These are phyloP conservation scores for Aureobasidium leucospermi DNA, from an alignment of 2,329 filamentous ascomycete species.

Conservation along the genomic window DNA sequence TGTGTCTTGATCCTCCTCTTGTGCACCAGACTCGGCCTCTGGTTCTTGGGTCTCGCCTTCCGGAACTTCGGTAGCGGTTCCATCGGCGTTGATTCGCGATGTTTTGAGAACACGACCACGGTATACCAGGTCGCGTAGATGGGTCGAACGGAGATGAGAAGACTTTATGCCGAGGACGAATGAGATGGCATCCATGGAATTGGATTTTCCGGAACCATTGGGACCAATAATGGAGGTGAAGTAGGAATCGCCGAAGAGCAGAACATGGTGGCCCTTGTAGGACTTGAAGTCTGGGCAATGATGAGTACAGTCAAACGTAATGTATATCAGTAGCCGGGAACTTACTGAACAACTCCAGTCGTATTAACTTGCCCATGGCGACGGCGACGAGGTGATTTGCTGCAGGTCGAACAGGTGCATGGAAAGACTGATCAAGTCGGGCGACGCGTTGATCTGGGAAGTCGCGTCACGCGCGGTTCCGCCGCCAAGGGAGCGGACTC, in stretches of 20 bases:
- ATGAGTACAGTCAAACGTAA: constrained; percentile 17
- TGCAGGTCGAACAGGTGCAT: neutral
- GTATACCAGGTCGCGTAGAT: constrained; percentile 91
- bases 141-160: constrained; percentile 88
- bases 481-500: neutral
- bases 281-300: constrained; percentile 81
- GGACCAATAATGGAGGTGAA: constrained; percentile 99
- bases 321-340: neutral
- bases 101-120: constrained; percentile 88
- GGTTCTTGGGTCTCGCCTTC: constrained; percentile 52
- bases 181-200: constrained; percentile 99
- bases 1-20: constrained; percentile 34
- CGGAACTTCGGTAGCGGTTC: constrained; percentile 53
- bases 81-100: constrained; percentile 86
- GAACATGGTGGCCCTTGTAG: constrained; percentile 91
- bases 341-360: constrained; percentile 87
- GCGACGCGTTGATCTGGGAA: constrained; percentile 1
- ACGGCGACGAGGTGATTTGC: constrained; percentile 15
- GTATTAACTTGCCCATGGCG: constrained; percentile 91
- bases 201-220: constrained; percentile 99
- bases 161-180: constrained; percentile 98
- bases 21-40: constrained; percentile 24
- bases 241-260: constrained; percentile 94
- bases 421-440: constrained; percentile 1
- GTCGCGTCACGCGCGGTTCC: neutral